Conservation (phyloP, 805 yeast species). For the Lipomyces yamanashiensis region DNA sequence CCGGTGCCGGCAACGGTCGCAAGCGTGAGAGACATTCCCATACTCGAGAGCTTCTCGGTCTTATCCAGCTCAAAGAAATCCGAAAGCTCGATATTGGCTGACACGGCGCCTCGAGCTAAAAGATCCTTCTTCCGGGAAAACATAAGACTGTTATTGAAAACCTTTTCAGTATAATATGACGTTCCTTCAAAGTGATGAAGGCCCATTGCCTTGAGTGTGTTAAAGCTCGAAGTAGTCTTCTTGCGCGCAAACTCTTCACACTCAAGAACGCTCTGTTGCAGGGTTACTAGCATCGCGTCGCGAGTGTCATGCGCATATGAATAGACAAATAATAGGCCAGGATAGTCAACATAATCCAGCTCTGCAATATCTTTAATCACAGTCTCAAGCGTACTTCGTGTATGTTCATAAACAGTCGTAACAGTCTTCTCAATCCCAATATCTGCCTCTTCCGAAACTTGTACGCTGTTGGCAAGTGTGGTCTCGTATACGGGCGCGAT, state of each 20-base stretch:
- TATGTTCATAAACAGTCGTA: constrained; percentile 61
- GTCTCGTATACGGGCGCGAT: constrained; percentile 69
- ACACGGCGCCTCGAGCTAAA: constrained; percentile 45
- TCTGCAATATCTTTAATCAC: constrained; percentile 61
- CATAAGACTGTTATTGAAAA: constrained; percentile 77
- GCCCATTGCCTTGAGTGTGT: constrained; percentile 66
- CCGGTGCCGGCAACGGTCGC: constrained; percentile 36
- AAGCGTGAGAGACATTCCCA: constrained; percentile 35
- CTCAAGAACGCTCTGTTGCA: constrained; percentile 63
- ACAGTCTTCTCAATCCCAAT: constrained; percentile 64
- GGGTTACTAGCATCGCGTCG: constrained; percentile 63
- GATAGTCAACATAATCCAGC: constrained; percentile 58
- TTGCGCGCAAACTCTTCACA: constrained; percentile 74
- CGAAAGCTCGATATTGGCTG: constrained; percentile 60
- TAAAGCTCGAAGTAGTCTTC: constrained; percentile 64
- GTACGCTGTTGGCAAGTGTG: constrained; percentile 56
- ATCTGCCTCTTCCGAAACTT: constrained; percentile 63
- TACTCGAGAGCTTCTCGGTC: constrained; percentile 30
- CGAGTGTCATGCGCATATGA: constrained; percentile 75
- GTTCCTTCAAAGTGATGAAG: constrained; percentile 59
- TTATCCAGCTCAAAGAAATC: constrained; percentile 69
- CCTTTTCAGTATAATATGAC: constrained; percentile 60
- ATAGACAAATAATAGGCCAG: constrained; percentile 66
- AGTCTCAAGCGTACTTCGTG: constrained; percentile 57
- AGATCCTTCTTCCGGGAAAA: constrained; percentile 74